Conservation (phyloP, 371 early-diverging fungal species). For the Coemansia linderi region DNA sequence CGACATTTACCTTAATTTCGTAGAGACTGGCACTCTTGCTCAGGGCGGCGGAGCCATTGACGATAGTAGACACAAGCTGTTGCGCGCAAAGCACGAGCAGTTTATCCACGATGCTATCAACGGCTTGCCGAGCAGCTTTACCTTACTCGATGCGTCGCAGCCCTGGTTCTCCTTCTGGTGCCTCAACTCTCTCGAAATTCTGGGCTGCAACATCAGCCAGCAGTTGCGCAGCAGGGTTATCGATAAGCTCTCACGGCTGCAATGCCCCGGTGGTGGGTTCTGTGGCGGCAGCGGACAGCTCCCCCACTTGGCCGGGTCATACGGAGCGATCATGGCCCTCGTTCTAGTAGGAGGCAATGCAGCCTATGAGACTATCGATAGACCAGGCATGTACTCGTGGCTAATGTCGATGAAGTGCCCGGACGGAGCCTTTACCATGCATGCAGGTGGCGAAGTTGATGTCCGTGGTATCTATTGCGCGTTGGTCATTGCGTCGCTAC, state of each 20-base stretch:
- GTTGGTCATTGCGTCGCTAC: constrained; percentile 73
- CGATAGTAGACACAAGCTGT: constrained; percentile 29
- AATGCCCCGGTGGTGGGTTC: constrained; percentile 80
- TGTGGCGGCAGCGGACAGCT: constrained; percentile 69
- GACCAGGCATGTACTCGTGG: constrained; percentile 64
- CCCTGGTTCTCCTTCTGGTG: constrained; percentile 95
- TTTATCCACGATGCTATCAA: constrained; percentile 61
- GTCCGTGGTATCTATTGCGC: constrained; percentile 92
- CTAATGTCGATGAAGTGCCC: constrained; percentile 80
- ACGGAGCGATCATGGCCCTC: constrained; percentile 59
- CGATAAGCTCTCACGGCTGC: constrained; percentile 67
- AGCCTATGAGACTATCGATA: constrained; percentile 38
- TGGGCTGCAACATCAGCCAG: constrained; percentile 57
- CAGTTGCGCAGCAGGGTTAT: constrained; percentile 57
- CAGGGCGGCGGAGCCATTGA: constrained; percentile 38
- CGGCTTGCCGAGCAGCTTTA: constrained; percentile 63
- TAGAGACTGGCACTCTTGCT: constrained; percentile 19
- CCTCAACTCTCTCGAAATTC: constrained; percentile 76
- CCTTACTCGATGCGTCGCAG: constrained; percentile 80
- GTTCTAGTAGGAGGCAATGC: constrained; percentile 42
- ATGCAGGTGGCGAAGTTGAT: constrained; percentile 92
- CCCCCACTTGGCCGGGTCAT: constrained; percentile 64
- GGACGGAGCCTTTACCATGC: constrained; percentile 91
- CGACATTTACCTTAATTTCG: constrained; percentile 12
- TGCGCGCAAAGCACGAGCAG: constrained; percentile 58